Percentiles rank a stretch among this genome's conserved stretches.
Evolutionary conservation across 352 stramenopile species (phyloP).

Genomic region (Pythium guiyangense): DNA sequence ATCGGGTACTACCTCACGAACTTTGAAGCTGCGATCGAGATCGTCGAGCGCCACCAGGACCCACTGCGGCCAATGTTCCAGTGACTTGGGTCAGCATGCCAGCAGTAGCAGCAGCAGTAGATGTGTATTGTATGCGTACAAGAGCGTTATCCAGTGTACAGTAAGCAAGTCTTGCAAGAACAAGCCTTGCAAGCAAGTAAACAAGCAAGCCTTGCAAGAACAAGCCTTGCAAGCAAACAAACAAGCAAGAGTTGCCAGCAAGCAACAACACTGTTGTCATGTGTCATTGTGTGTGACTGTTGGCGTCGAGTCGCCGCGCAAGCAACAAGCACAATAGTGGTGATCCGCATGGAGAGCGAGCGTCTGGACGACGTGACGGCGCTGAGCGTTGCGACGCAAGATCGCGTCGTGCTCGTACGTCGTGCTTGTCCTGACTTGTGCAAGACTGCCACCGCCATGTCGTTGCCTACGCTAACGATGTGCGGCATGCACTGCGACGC

Average conservation of each 20-base stretch:
- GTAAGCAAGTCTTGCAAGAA: background rate
- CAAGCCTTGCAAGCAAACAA: too few species aligned
- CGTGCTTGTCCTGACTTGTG: background rate
- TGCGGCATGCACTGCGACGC: background rate
- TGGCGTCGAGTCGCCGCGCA: too few species aligned
- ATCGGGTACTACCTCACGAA: constrained; percentile 73
- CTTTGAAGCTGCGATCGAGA: constrained; percentile 58
- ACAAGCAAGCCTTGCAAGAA: too few species aligned
- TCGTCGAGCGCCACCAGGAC: constrained; percentile 43
- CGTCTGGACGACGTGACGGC: constrained; percentile 20
- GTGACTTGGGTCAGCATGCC: too few species aligned
- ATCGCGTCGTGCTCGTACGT: constrained; percentile 40
- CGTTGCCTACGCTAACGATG: background rate
- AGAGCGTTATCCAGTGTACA: background rate
- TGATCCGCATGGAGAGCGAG: too few species aligned
- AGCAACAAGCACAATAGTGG: too few species aligned
- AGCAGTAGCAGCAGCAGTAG: background rate
- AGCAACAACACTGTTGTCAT: too few species aligned
- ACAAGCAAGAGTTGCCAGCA: too few species aligned
- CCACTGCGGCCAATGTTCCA: constrained; percentile 32
- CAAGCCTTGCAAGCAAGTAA: too few species aligned
- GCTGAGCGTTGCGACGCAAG: constrained; percentile 20
- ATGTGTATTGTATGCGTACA: background rate
- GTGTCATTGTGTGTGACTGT: too few species aligned
- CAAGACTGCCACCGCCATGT: background rate